phyloP scores from a whole-genome alignment of 352 stramenopile species.

The Phytophthora rubi region DNA sequence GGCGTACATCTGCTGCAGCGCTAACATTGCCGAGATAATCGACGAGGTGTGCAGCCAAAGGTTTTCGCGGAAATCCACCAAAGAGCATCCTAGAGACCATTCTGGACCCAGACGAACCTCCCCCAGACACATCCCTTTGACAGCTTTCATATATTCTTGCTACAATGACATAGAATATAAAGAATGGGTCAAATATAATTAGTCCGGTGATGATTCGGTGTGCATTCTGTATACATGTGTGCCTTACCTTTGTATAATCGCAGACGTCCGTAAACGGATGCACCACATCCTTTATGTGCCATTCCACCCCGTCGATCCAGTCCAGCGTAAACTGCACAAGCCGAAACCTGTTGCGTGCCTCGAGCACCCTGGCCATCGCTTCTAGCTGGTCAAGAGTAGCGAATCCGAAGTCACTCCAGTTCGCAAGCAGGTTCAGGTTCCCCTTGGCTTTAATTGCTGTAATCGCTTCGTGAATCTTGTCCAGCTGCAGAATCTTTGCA shows the following conservation, averaged over 20 bases:
- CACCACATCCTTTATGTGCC: conserved; percentile 3
- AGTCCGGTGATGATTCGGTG: too few species aligned
- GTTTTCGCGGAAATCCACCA: conserved; percentile 16
- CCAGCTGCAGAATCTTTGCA: neutral
- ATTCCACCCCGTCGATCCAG: conserved; percentile 7
- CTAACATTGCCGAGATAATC: neutral
- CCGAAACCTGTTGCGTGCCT: conserved; percentile 2
- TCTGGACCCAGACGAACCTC: neutral
- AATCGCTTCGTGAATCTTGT: neutral
- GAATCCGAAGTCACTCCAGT: neutral
- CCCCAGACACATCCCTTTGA: neutral
- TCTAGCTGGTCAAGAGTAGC: conserved; percentile 8
- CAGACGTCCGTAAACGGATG: neutral
- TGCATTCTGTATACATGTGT: too few species aligned
- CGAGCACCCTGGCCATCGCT: neutral
- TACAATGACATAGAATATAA: neutral
- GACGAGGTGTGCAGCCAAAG: conserved; percentile 16
- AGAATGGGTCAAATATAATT: too few species aligned
- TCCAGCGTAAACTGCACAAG: neutral
- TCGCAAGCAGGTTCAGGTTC: neutral
- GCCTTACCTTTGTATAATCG: conserved; percentile 4
- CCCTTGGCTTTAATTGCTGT: neutral
- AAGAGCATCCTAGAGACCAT: neutral
- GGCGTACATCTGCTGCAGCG: conserved; percentile 3
- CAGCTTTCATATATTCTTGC: conserved; percentile 6